A percentile compares a stretch with the other conserved stretches of the same genome.
Evolutionary conservation across 257 asterid species (phyloP).

Genomic region (Avicennia marina): DNA sequence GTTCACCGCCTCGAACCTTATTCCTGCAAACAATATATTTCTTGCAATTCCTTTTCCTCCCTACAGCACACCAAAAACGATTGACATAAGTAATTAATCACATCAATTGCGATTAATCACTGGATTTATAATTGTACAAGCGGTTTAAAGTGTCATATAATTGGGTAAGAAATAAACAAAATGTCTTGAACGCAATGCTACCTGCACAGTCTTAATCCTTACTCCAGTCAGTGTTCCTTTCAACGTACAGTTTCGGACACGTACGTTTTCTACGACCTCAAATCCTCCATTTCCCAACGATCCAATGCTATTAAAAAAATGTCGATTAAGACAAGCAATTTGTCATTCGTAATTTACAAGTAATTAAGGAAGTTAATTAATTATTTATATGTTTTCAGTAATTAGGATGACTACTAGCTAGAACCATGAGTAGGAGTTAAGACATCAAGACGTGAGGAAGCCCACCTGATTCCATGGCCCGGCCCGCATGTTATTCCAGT

Average conservation of each 20-base stretch:
- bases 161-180: background rate
- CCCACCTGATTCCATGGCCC: slow-evolving; percentile 73
- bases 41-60: slow-evolving; percentile 68
- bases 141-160: background rate
- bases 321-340: slow-evolving; percentile 1
- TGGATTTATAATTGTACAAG: background rate
- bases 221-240: slow-evolving; percentile 52
- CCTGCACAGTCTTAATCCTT: slow-evolving; percentile 59
- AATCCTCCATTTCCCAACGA: slow-evolving; percentile 54
- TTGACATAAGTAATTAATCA: too few species aligned
- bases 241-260: slow-evolving; percentile 47
- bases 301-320: slow-evolving; percentile 54
- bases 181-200: background rate
- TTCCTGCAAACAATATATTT: slow-evolving; percentile 45
- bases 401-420: too few species aligned
- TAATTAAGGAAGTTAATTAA: too few species aligned
- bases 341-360: too few species aligned
- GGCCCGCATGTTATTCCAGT: slow-evolving; percentile 61
- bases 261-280: slow-evolving; percentile 57
- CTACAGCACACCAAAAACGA: slow-evolving; percentile 23
- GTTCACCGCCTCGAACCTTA: slow-evolving; percentile 42
- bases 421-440: too few species aligned
- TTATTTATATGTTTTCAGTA: too few species aligned
- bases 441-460: too few species aligned
- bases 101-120: too few species aligned